Conservation (phyloP, 192 early-diverging fungal genomes). For the Coemansia sp. region DNA sequence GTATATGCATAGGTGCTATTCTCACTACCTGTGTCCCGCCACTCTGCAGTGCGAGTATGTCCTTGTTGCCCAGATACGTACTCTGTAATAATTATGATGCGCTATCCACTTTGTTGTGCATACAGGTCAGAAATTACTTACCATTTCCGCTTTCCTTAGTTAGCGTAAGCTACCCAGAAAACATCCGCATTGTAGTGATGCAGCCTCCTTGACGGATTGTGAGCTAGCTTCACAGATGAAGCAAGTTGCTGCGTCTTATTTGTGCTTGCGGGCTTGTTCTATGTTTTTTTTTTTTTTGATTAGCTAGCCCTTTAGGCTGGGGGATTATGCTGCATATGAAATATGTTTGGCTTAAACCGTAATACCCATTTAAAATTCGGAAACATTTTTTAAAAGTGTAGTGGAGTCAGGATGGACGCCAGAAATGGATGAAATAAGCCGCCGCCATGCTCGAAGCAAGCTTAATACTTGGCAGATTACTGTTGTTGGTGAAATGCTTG, state of each 20-base stretch:
- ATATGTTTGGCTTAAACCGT: not conserved
- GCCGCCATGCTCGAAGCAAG: conserved; percentile 45
- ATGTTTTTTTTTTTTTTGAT: no score
- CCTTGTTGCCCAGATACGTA: not conserved
- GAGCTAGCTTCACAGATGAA: no score
- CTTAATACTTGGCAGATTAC: conserved; percentile 60
- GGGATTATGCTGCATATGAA: not conserved
- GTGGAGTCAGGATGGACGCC: conserved; percentile 91
- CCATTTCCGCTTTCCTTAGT: not conserved
- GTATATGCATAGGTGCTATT: not conserved
- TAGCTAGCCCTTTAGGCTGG: no score
- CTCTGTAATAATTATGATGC: not conserved
- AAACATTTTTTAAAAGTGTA: conserved; percentile 12
- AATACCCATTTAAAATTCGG: not conserved
- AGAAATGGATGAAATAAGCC: conserved; percentile 69
- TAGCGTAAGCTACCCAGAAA: not conserved
- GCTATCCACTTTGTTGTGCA: not conserved
- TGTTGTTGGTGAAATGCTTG: conserved; percentile 74
- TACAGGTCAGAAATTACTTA: not conserved
- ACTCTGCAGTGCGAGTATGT: not conserved
- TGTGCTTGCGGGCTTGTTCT: no score
- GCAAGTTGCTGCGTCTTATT: no score
- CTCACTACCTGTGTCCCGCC: not conserved
- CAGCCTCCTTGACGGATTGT: not conserved
- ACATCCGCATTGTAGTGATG: not conserved